These are phyloP conservation scores for Sporothrix humicola DNA, from an alignment of 2,329 filamentous ascomycete genomes.

Conservation along the genomic window DNA sequence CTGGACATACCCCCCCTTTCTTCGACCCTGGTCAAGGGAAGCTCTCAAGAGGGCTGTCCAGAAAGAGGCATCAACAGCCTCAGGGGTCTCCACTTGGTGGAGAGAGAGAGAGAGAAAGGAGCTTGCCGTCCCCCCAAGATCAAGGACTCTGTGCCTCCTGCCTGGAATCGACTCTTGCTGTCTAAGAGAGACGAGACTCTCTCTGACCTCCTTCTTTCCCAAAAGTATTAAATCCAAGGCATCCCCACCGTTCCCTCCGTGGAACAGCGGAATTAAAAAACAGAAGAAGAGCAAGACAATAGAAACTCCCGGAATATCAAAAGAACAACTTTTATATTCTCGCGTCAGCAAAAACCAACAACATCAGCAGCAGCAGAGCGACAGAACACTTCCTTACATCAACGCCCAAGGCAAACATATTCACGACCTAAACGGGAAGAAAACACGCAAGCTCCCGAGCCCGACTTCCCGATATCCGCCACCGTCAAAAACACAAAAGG, in stretches of 20 bases:
- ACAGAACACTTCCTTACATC: not conserved
- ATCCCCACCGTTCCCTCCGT: not conserved
- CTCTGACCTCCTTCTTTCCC: too few relatives aligned
- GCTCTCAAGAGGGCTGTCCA: not conserved
- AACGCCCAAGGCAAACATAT: constrained; percentile 19
- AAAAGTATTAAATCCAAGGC: constrained; percentile 27
- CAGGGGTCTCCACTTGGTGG: constrained; percentile 3
- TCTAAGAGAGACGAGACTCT: not conserved
- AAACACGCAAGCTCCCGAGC: constrained; percentile 20
- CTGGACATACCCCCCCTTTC: not conserved
- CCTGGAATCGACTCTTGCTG: constrained; percentile 16
- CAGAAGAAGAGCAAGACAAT: not conserved
- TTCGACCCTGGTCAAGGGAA: not conserved
- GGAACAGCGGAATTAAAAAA: not conserved
- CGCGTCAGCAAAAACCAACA: not conserved
- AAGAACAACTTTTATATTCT: not conserved
- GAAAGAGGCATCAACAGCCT: constrained; percentile 10
- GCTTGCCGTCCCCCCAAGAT: constrained; percentile 6
- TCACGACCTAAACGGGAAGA: not conserved
- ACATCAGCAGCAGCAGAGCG: not conserved
- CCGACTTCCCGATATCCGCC: constrained; percentile 1
- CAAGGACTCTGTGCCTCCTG: constrained; percentile 16
- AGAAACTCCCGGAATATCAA: not conserved
- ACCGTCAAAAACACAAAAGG: not conserved
- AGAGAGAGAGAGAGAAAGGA: not conserved